Evolutionary conservation across 2,329 filamentous ascomycete species (phyloP), one percentile per base, ranked within the genome.

Genomic region (Davidsoniella australis): DNA sequence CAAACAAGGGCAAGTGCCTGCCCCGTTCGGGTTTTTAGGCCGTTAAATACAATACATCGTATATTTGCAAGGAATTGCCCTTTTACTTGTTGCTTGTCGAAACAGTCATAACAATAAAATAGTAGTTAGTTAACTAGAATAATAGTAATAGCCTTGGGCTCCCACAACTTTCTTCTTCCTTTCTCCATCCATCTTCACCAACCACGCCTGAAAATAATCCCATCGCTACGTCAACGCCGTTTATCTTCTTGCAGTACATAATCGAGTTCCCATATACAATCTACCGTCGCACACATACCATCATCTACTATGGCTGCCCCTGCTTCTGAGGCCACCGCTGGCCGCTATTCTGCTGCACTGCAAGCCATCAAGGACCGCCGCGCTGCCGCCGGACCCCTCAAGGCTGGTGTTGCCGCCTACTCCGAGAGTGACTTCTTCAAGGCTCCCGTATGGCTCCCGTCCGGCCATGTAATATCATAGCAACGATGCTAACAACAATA

Each of bases 361-460:
- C 73, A 79, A 56, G 76, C 76, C 53, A 77, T 94, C 50, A 63
- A 73, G 48, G 76, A 75, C 38, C 71, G 82, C 56, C 75, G 89
- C 45, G 73, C 72, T 54, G 84, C 82, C 58, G 73, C 76, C n/a
- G 82, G 81, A 2, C 78, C 76, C 58, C 69, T 91, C 38, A 70
- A 83, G 54, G 84, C 80, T 16, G 82, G 82, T 37, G 75, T 85
- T 43, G 89, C 88, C 29, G 84, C 86, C 8, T 72, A 75, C 46
- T 80, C 82, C 2, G 80, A 81, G 63, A 85, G 84, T 62, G 82
- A 88, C 58, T 78, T 83, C 69, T 95, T 93, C 66, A 91, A 91
- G 65, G 78, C 78, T 47, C 71, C 76, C 49, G 79, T 84, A 63
- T 58, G 74, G 18, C 42, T 17, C 17, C n/a, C 24, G 60, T 17